These are phyloP conservation scores for Debaryomyces udenii DNA, from an alignment of 1,139 yeast species.

Conservation along the genomic window DNA sequence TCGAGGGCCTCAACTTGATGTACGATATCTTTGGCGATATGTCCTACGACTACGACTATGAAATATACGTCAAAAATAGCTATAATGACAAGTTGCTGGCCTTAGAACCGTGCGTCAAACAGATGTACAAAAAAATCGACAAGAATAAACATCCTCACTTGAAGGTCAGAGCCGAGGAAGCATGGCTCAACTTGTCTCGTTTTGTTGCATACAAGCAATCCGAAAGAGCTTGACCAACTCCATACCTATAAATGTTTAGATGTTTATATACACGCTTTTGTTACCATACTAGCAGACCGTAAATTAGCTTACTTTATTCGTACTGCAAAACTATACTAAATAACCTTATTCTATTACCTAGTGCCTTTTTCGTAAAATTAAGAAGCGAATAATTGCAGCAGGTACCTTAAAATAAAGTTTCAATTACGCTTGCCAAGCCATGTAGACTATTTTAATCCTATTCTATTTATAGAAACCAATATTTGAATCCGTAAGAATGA, in stretches of 20 bases:
- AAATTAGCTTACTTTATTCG: too few species aligned
- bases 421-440: too few species aligned
- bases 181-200: conserved; percentile 65
- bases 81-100: conserved; percentile 47
- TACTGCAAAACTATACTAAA: too few species aligned
- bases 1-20: conserved; percentile 65
- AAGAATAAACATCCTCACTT: conserved; percentile 60
- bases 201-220: conserved; percentile 72
- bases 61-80: conserved; percentile 64
- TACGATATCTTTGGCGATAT: conserved; percentile 86
- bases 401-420: too few species aligned
- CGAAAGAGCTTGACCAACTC: conserved; percentile 16
- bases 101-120: conserved; percentile 52
- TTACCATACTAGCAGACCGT: too few species aligned
- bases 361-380: too few species aligned
- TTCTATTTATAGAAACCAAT: too few species aligned
- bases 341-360: too few species aligned
- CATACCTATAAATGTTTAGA: background rate
- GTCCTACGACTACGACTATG: conserved; percentile 63
- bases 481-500: too few species aligned
- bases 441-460: too few species aligned
- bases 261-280: too few species aligned
- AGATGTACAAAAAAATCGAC: conserved; percentile 66
- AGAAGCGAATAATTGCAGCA: too few species aligned
- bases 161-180: conserved; percentile 70